Evolutionary conservation across 208 protist species (phyloP).

Genomic region (Leishmania tarentolae): DNA sequence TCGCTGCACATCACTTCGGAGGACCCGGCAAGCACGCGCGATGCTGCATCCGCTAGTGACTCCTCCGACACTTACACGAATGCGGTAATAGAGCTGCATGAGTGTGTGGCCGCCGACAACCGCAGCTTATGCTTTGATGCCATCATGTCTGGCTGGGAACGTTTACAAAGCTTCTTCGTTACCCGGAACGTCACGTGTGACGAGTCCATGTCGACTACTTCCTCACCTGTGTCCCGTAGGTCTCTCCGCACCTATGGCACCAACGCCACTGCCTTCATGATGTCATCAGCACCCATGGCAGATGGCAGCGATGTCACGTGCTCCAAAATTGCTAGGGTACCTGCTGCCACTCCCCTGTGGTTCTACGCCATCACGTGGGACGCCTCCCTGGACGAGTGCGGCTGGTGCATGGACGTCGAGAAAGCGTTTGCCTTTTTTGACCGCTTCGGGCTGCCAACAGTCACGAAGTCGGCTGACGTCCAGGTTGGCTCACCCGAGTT

Average conservation of each 20-base stretch:
- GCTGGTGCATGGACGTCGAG: slow-evolving; percentile 59
- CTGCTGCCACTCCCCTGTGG: slow-evolving; percentile 26
- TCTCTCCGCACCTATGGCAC: neutral
- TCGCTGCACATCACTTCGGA: slow-evolving; percentile 5
- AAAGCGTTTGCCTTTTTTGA: slow-evolving; percentile 41
- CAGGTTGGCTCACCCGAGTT: slow-evolving; percentile 46
- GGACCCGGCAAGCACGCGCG: neutral
- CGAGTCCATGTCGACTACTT: neutral
- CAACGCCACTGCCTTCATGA: slow-evolving; percentile 6
- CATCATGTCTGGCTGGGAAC: slow-evolving; percentile 58
- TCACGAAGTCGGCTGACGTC: slow-evolving; percentile 17
- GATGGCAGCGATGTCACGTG: neutral
- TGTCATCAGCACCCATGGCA: neutral
- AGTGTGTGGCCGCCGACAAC: slow-evolving; percentile 24
- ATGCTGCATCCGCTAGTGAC: neutral
- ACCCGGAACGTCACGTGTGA: neutral
- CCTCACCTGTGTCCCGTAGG: neutral
- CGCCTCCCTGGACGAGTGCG: slow-evolving; percentile 28
- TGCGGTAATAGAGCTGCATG: slow-evolving; percentile 34
- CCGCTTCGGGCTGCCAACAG: slow-evolving; percentile 46
- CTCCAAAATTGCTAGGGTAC: slow-evolving; percentile 7
- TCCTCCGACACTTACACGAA: neutral
- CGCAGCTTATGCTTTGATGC: slow-evolving; percentile 74
- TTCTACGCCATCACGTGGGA: slow-evolving; percentile 78
- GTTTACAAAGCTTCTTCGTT: slow-evolving; percentile 49